These are phyloP conservation scores for Evernia prunastri DNA, from an alignment of 495 filamentous ascomycete species.

Conservation along the genomic window DNA sequence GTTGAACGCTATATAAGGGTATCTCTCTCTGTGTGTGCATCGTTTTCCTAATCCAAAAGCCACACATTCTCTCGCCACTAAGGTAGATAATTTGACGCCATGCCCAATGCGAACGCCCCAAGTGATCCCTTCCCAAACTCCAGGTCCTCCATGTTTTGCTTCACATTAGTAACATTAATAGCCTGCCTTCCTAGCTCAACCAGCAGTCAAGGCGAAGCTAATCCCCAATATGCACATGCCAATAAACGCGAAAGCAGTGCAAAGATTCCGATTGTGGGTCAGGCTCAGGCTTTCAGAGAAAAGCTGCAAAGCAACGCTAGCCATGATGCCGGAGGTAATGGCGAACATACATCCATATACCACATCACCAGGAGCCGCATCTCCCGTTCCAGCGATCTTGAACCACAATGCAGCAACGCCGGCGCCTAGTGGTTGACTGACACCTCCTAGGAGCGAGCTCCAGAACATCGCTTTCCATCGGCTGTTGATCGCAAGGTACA, in stretches of 20 bases:
- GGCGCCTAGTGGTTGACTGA: conserved; percentile 82
- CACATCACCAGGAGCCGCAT: conserved; percentile 39
- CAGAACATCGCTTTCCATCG: conserved; percentile 75
- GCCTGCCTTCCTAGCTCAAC: conserved; percentile 12
- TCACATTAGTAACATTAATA: not conserved
- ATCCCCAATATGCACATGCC: conserved; percentile 87
- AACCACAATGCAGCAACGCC: conserved; percentile 81
- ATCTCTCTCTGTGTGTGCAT: conserved; percentile 6
- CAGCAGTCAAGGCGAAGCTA: conserved; percentile 75
- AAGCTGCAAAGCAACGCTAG: conserved; percentile 79
- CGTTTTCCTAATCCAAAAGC: not conserved
- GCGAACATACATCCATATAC: conserved; percentile 90
- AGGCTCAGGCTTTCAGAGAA: conserved; percentile 79
- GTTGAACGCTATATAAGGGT: not conserved
- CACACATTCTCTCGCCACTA: not conserved
- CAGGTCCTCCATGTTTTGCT: not conserved
- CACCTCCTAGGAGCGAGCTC: conserved; percentile 74
- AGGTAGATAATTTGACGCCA: not conserved
- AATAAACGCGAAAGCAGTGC: conserved; percentile 76
- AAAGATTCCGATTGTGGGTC: conserved; percentile 71
- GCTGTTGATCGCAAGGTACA: conserved; percentile 79
- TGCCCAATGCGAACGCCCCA: not conserved
- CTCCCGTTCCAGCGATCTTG: conserved; percentile 39
- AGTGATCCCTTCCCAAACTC: not conserved
- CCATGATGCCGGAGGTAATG: conserved; percentile 88